Evolutionary conservation across 495 filamentous ascomycete species (phyloP), one percentile per base, ranked within the genome.

Genomic region (Astrocystis sublimbata): DNA sequence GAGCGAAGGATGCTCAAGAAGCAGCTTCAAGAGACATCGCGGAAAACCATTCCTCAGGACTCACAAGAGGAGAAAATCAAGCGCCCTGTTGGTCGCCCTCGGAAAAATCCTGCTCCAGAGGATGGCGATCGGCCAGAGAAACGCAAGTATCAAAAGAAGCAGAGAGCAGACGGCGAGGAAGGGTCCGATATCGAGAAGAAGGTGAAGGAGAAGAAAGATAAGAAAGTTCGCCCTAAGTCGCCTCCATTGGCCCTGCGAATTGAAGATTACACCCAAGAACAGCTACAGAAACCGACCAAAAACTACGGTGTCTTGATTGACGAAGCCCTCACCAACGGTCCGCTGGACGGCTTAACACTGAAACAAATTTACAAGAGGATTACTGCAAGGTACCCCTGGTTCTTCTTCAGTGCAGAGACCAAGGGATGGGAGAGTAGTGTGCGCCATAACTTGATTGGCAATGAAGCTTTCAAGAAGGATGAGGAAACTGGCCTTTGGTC

Each of bases 401-500:
- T 91, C 75, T 91, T 90, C 62, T 90, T 97, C 74, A 85, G 85
- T 57, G 86, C 87, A 30, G 79, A 81, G 40, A 93, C 92, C 6
- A 89, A 87, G 64, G 94, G 94, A 13, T 98, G 94, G 94, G 93
- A 97, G 69, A 97, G 92, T 65, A 96, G 92, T 76, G 92, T 98
- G 21, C 88, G 94, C 4, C 94, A 98, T 74, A 98, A 98, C 62
- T 82, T 98, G 26, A 90, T 92, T 35, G 92, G 94, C 57, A 90
- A 96, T 68, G 83, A 87, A 50, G 88, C 92, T 23, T 98, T 98
- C 73, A 83, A 84, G 70, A 96, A 96, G 71, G 89, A 91, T 41
- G 89, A 94, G 35, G 74, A 74, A 42, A 79, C 76, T 2, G 77
- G 79, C 38, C 69, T 81, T 40, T 82, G 79, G 79, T 73, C 71